These are phyloP conservation scores for Leishmania gerbilli DNA, from an alignment of 208 protist species.

Conservation along the genomic window DNA sequence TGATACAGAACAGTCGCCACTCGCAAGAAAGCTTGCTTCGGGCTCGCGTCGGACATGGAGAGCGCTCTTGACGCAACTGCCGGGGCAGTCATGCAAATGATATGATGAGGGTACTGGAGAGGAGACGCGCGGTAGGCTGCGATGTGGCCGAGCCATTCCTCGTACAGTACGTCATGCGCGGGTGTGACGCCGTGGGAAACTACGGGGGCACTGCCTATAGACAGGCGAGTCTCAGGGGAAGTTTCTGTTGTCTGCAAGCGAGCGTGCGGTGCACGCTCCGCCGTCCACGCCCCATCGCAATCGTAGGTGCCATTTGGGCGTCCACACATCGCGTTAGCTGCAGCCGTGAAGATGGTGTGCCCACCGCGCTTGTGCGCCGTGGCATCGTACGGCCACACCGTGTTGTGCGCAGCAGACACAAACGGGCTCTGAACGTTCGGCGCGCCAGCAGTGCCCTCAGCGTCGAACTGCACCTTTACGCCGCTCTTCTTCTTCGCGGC, in stretches of 20 bases:
- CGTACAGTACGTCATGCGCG: constrained; percentile 6
- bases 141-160: constrained; percentile 35
- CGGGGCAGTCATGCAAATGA: constrained; percentile 8
- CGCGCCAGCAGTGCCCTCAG: background rate
- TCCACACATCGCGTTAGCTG: constrained; percentile 25
- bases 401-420: constrained; percentile 23
- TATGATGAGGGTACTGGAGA: constrained; percentile 47
- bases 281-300: constrained; percentile 9
- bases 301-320: constrained; percentile 14
- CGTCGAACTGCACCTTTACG: constrained; percentile 14
- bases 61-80: background rate
- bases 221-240: background rate
- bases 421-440: constrained; percentile 27
- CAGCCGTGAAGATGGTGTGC: constrained; percentile 19
- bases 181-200: background rate
- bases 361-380: background rate
- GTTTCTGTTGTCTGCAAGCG: background rate
- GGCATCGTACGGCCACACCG: constrained; percentile 24
- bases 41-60: background rate
- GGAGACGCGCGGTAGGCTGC: constrained; percentile 20
- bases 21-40: background rate
- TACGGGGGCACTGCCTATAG: background rate
- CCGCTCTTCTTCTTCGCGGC: constrained; percentile 20
- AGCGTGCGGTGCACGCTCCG: constrained; percentile 12
- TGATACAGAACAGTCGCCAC: constrained; percentile 18